A percentile compares a stretch with the other conserved stretches of the same genome.
phyloP scores from a whole-genome alignment of 2,329 filamentous ascomycete genomes.

The Thielaviopsis punctulata region DNA sequence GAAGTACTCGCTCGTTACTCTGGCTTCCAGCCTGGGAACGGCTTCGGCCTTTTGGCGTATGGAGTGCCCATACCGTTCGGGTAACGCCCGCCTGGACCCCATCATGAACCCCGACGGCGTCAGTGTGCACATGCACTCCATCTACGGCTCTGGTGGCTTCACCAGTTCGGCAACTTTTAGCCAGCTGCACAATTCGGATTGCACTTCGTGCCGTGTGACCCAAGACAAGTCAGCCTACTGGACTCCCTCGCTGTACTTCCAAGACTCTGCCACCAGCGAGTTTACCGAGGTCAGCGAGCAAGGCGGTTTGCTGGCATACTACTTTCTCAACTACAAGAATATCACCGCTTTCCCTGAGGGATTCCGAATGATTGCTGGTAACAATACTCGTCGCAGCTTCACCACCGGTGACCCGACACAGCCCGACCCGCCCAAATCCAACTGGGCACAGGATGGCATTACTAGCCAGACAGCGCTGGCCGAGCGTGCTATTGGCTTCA shows the following conservation, averaged over 20 bases:
- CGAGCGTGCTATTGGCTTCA: conserved; percentile 82
- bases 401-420: conserved; percentile 47
- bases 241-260: conserved; percentile 65
- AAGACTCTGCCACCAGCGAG: conserved; percentile 43
- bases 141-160: conserved; percentile 44
- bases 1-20: conserved; percentile 20
- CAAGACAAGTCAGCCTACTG: conserved; percentile 84
- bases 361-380: conserved; percentile 72
- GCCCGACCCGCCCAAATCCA: conserved; percentile 47
- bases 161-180: conserved; percentile 33
- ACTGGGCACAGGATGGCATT: conserved; percentile 46
- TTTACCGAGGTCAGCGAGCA: conserved; percentile 54
- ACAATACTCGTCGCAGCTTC: conserved; percentile 51
- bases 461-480: conserved; percentile 49
- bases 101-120: conserved; percentile 44
- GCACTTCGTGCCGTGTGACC: conserved; percentile 64
- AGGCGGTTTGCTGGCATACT: conserved; percentile 81
- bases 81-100: conserved; percentile 59
- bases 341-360: conserved; percentile 58
- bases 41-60: conserved; percentile 73
- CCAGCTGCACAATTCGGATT: conserved; percentile 42
- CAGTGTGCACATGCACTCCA: conserved; percentile 52
- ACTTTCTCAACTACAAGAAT: conserved; percentile 51
- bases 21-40: conserved; percentile 19
- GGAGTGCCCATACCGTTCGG: conserved; percentile 57